These are phyloP conservation scores for Schizonepeta tenuifolia DNA, from an alignment of 257 asterid genomes.

Conservation along the genomic window DNA sequence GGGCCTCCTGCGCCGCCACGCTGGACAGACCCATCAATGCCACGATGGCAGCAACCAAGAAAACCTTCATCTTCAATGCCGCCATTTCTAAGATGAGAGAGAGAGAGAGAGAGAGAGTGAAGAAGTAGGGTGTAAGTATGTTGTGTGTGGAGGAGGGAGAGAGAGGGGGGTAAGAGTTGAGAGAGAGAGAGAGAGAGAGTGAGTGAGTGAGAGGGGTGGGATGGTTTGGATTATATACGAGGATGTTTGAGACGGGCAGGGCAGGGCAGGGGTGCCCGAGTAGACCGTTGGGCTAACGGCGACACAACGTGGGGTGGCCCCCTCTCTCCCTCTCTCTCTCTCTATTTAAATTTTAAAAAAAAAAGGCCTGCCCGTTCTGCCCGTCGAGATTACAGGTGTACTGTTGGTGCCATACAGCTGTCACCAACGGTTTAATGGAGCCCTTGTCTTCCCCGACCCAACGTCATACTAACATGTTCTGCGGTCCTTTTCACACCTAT, in stretches of 20 bases:
- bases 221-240: too few species aligned
- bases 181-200: too few species aligned
- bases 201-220: background rate
- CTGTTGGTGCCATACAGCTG: constrained; percentile 47
- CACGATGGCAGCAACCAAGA: constrained; percentile 6
- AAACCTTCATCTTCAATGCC: constrained; percentile 23
- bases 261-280: constrained; percentile 13
- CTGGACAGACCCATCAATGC: background rate
- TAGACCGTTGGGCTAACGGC: constrained; percentile 23
- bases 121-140: background rate
- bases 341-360: background rate
- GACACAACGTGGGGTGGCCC: too few species aligned
- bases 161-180: background rate
- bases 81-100: background rate
- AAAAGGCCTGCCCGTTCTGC: constrained; percentile 26
- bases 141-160: too few species aligned
- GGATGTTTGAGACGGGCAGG: constrained; percentile 3
- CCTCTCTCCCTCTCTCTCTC: too few species aligned
- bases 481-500: too few species aligned
- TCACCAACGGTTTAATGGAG: constrained; percentile 45
- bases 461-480: too few species aligned
- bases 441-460: too few species aligned
- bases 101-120: too few species aligned
- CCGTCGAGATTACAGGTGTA: constrained; percentile 32
- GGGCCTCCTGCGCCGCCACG: constrained; percentile 34